Percentiles rank a stretch among this genome's conserved stretches.
phyloP scores from a whole-genome alignment of 1,284 basidiomycete genomes.

The Irpex sp. region DNA sequence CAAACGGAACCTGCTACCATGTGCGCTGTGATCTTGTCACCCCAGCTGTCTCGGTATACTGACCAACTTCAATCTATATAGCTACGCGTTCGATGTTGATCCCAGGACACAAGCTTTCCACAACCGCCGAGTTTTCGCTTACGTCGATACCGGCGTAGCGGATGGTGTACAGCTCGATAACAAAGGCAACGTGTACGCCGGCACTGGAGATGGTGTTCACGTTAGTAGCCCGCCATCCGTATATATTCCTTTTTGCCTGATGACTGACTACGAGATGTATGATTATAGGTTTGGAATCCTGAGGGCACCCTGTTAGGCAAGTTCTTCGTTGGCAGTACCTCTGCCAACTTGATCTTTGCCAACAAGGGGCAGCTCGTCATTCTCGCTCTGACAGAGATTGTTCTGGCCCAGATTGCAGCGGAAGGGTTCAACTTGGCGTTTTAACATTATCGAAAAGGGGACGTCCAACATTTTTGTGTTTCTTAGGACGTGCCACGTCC shows the following conservation, averaged over 20 bases:
- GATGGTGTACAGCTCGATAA: slow-evolving; percentile 58
- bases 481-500: background rate
- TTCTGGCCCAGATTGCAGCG: slow-evolving; percentile 55
- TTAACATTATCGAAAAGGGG: slow-evolving; percentile 8
- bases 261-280: background rate
- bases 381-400: slow-evolving; percentile 64
- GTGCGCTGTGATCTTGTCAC: slow-evolving; percentile 32
- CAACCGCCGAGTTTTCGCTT: slow-evolving; percentile 73
- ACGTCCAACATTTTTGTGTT: background rate
- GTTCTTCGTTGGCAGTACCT: slow-evolving; percentile 58
- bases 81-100: slow-evolving; percentile 74
- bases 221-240: slow-evolving; percentile 27
- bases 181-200: slow-evolving; percentile 66
- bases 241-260: slow-evolving; percentile 1
- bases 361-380: slow-evolving; percentile 62
- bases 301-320: slow-evolving; percentile 69
- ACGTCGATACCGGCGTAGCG: slow-evolving; percentile 60
- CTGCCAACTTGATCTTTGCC: slow-evolving; percentile 70
- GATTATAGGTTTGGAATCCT: slow-evolving; percentile 55
- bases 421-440: slow-evolving; percentile 28
- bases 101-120: slow-evolving; percentile 48
- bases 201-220: slow-evolving; percentile 71
- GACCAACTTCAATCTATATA: slow-evolving; percentile 21
- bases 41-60: too few species aligned
- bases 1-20: slow-evolving; percentile 66